Conservation (phyloP, 2,329 filamentous ascomycete genomes). For the Zalaria obscura region DNA sequence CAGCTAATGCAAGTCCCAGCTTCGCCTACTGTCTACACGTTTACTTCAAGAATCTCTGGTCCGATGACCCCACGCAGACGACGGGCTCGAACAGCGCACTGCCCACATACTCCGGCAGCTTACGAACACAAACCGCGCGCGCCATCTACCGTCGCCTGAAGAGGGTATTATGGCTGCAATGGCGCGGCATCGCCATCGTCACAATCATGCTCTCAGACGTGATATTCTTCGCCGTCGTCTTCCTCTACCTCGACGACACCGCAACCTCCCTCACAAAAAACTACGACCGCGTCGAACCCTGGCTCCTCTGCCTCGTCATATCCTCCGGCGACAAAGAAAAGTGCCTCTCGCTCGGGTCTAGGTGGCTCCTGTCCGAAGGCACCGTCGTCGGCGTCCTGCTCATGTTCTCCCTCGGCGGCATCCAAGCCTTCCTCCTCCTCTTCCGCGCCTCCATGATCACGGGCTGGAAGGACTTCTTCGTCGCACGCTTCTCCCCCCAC, state of each 20-base stretch:
- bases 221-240: constrained; percentile 84
- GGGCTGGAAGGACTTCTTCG: constrained; percentile 62
- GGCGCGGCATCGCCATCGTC: constrained; percentile 83
- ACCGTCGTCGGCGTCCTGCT: constrained; percentile 72
- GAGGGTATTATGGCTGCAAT: constrained; percentile 80
- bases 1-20: constrained; percentile 10
- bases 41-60: constrained; percentile 66
- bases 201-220: constrained; percentile 83
- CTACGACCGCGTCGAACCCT: constrained; percentile 43
- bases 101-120: constrained; percentile 61
- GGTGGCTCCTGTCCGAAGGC: constrained; percentile 56
- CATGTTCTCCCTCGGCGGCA: constrained; percentile 64
- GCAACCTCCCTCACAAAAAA: constrained; percentile 43
- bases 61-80: constrained; percentile 53
- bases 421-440: constrained; percentile 74
- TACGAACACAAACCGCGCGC: constrained; percentile 66
- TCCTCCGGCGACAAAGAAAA: constrained; percentile 45
- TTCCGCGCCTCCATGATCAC: constrained; percentile 72
- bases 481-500: constrained; percentile 26
- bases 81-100: constrained; percentile 50
- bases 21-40: constrained; percentile 82
- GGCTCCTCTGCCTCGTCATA: constrained; percentile 56
- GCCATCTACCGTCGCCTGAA: constrained; percentile 79
- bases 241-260: constrained; percentile 73
- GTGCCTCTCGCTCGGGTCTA: constrained; percentile 48